Evolutionary conservation across 2,329 filamentous ascomycete species (phyloP), one percentile per base, ranked within the genome.

Genomic region (Chrysosporium queenslandicum): DNA sequence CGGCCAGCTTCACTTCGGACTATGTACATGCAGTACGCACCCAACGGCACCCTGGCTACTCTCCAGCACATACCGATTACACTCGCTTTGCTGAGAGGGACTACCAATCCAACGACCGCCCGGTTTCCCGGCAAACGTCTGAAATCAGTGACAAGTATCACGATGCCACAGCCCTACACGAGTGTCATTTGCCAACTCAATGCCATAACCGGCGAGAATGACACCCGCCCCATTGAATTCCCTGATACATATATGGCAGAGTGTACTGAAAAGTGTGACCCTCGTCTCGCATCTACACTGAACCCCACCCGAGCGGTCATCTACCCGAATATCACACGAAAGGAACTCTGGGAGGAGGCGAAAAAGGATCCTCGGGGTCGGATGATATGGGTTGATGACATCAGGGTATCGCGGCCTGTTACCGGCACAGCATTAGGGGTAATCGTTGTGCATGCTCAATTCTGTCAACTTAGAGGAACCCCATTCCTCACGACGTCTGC

Each of bases 381-480:
- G 14, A 50, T 55, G 16, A 55, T 55, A 25, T 55, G 53, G 53
- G 27, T 53, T 4, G 50, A 55, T 23, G 45, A 55, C 21, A 47
- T 40, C 4, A 12, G 42, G 14, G 30, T 50, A 4, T 27, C 50
- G 21, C 18, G 18, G 5, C 42, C 42, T 12, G 25, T 46, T 30
- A 18, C 36, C 3, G 51, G 27, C 9, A 25, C 27, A 4, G 46
- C 45, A 2, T 23, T 55, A 16, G 53, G 53, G 12, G 53, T 45
- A 18, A 53, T 55, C 29, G 37, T 55, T 27, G 50, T 53, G 14
- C 53, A 55, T 51, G 14, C 43, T 1, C 42, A 50, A 21, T 23
- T 50, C 29, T 55, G 53, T 32, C 36, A 49, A 25, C n/a, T n/a
- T n/a, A 21, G 34, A 20, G 50, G 36, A 11, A 40, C 37, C 23